A percentile compares a stretch with the other conserved stretches of the same genome.
phyloP scores from a whole-genome alignment of 2,329 filamentous ascomycete genomes.

The Fusarium duplospermum region DNA sequence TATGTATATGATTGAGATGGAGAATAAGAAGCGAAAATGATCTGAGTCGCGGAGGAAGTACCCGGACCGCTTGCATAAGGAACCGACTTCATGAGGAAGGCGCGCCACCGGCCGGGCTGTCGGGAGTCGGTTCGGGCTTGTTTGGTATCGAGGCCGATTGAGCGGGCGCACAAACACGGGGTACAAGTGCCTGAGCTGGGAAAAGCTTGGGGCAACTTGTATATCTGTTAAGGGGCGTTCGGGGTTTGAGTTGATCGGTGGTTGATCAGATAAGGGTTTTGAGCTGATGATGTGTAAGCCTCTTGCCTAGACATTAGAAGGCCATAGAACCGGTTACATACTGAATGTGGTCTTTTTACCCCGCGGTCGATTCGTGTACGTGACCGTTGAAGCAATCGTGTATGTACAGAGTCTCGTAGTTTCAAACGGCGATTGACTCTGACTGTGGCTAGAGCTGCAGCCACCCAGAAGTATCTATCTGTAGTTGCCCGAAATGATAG shows the following conservation, averaged over 20 bases:
- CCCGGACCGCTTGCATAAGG: constrained; percentile 18
- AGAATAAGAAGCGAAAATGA: constrained; percentile 19
- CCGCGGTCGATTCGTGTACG: not conserved
- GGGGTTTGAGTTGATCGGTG: not conserved
- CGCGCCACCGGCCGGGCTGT: constrained; percentile 3
- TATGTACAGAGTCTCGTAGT: not conserved
- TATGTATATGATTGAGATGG: constrained; percentile 17
- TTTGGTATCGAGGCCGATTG: constrained; percentile 6
- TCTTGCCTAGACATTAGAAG: not conserved
- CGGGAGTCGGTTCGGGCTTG: constrained; percentile 11
- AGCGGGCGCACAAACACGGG: not conserved
- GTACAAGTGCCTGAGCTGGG: not conserved
- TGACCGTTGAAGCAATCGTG: not conserved
- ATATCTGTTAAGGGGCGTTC: not conserved
- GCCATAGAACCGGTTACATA: not conserved
- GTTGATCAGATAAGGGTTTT: not conserved
- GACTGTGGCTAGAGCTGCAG: constrained; percentile 9
- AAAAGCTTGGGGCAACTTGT: not conserved
- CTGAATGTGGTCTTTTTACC: not conserved
- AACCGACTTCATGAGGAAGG: constrained; percentile 19
- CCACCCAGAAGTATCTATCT: not conserved
- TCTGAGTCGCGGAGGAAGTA: constrained; percentile 16
- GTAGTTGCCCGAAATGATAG: not conserved
- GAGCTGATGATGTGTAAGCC: not conserved
- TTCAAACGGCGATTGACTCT: not conserved